A percentile compares a stretch with the other conserved stretches of the same genome.
Conservation (phyloP, 1,284 basidiomycete species). For the Cutaneotrichosporon sp. region DNA sequence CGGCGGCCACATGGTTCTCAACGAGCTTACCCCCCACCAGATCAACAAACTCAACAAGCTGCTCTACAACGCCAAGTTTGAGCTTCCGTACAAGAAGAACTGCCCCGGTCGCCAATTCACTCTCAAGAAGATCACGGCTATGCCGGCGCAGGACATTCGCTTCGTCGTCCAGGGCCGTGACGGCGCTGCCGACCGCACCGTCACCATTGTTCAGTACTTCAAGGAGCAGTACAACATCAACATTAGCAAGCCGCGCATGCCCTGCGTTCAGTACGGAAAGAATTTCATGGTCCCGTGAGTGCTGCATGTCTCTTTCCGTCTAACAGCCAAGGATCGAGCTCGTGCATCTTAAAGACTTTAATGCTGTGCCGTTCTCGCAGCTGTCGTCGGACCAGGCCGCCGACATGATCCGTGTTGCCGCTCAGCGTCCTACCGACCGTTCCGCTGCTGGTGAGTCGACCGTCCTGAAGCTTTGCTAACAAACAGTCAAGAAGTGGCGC, state of each 20-base stretch:
- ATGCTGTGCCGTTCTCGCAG: conserved; percentile 30
- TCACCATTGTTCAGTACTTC: conserved; percentile 44
- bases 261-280: conserved; percentile 42
- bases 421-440: conserved; percentile 43
- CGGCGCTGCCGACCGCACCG: conserved; percentile 31
- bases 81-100: conserved; percentile 26
- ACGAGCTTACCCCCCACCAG: conserved; percentile 27
- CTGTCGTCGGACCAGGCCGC: conserved; percentile 41
- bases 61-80: conserved; percentile 39
- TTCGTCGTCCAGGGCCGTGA: conserved; percentile 38
- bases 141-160: conserved; percentile 33
- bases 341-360: conserved; percentile 38
- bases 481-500: conserved; percentile 39
- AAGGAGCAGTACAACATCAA: conserved; percentile 39
- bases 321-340: conserved; percentile 38
- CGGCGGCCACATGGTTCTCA: conserved; percentile 18
- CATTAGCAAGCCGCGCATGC: conserved; percentile 40
- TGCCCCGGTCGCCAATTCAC: conserved; percentile 25
- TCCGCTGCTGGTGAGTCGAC: conserved; percentile 28
- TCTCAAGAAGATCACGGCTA: conserved; percentile 31
- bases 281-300: conserved; percentile 46
- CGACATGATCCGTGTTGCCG: conserved; percentile 49
- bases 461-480: conserved; percentile 4
- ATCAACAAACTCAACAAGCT: conserved; percentile 36
- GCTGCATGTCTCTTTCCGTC: neutral